phyloP scores from a whole-genome alignment of 306 rosid species.

The Citrullus amarus region DNA sequence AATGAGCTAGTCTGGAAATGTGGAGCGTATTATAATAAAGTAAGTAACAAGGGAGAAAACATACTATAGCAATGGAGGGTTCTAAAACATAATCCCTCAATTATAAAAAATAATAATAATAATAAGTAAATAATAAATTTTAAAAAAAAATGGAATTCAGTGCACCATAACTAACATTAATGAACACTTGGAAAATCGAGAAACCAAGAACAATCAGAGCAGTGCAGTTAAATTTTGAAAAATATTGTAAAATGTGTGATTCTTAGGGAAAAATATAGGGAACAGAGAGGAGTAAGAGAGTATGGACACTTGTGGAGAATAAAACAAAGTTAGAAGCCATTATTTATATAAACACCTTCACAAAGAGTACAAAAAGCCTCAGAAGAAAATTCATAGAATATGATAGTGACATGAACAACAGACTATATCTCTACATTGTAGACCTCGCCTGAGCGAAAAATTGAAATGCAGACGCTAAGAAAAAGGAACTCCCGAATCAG shows the following conservation, averaged over 20 bases:
- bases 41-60: not conserved
- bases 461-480: not conserved
- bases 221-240: not conserved
- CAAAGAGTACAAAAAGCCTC: not conserved
- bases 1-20: not conserved
- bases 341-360: not conserved
- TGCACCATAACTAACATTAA: not conserved
- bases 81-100: not conserved
- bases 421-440: not conserved
- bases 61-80: not conserved
- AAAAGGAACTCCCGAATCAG: no score
- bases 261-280: not conserved
- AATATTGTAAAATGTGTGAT: not conserved
- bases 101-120: not conserved
- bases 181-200: not conserved
- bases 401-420: not conserved
- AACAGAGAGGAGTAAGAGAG: not conserved
- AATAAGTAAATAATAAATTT: no score
- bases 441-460: not conserved
- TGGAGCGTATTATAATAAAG: not conserved
- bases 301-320: not conserved
- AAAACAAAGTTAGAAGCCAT: not conserved
- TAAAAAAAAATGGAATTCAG: not conserved
- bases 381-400: not conserved
- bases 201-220: not conserved